A percentile compares a stretch with the other conserved stretches of the same genome.
Evolutionary conservation across 2,329 filamentous ascomycete genomes (phyloP).

Genomic region (Diaporthe caulivora): DNA sequence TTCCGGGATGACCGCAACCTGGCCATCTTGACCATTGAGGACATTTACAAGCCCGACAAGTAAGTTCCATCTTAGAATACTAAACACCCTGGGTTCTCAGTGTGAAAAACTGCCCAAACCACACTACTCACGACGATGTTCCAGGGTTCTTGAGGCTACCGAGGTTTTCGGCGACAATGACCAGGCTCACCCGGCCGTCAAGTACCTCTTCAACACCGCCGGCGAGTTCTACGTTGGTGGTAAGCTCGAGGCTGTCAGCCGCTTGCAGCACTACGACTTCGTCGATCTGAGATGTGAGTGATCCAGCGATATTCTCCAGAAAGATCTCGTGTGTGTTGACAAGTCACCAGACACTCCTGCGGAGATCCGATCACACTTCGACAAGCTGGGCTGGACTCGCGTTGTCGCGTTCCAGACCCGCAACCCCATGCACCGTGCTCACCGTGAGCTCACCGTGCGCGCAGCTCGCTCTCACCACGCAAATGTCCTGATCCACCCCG

Average conservation of each 20-base stretch:
- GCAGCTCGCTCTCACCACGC: slow-evolving; percentile 95
- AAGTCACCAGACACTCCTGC: slow-evolving; percentile 80
- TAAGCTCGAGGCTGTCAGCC: slow-evolving; percentile 95
- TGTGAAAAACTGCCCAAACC: too few species aligned
- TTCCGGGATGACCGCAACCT: slow-evolving; percentile 96
- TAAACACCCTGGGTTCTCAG: background rate
- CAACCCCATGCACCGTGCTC: slow-evolving; percentile 99
- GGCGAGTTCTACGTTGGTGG: slow-evolving; percentile 94
- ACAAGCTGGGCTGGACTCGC: slow-evolving; percentile 98
- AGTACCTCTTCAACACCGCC: slow-evolving; percentile 85
- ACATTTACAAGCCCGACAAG: slow-evolving; percentile 97
- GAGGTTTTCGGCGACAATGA: slow-evolving; percentile 89
- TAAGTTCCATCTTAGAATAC: slow-evolving; percentile 57
- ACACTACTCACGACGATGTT: slow-evolving; percentile 42
- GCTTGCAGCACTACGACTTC: slow-evolving; percentile 98
- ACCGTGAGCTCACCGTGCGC: slow-evolving; percentile 96
- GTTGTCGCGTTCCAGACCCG: slow-evolving; percentile 99
- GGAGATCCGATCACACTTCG: slow-evolving; percentile 95
- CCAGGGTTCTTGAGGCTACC: slow-evolving; percentile 87
- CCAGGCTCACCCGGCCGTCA: slow-evolving; percentile 91
- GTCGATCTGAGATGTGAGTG: slow-evolving; percentile 89
- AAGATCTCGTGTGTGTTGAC: background rate
- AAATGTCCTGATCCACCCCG: slow-evolving; percentile 98
- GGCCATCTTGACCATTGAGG: slow-evolving; percentile 94
- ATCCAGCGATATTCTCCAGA: background rate